Evolutionary conservation across 2,329 filamentous ascomycete genomes (phyloP).

Genomic region (Colletotrichum tropicicola): DNA sequence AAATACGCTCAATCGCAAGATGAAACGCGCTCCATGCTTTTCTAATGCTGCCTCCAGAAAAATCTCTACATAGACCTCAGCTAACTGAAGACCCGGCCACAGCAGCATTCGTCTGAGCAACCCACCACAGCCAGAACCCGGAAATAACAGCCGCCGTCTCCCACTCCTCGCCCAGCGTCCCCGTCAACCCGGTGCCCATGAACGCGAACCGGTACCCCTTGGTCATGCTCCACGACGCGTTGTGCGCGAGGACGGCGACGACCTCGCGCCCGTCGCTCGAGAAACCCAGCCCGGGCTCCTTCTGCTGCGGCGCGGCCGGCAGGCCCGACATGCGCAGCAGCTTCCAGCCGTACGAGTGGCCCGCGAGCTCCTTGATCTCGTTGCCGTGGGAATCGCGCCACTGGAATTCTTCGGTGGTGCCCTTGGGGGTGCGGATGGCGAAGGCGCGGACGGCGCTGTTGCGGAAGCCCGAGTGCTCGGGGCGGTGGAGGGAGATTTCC

Average conservation of each 20-base stretch:
- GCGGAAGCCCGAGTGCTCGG: neutral
- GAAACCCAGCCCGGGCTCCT: constrained; percentile 1
- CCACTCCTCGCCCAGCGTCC: constrained; percentile 25
- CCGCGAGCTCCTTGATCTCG: constrained; percentile 25
- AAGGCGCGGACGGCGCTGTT: neutral
- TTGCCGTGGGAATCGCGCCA: constrained; percentile 24
- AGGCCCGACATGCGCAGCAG: constrained; percentile 20
- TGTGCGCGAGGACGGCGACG: constrained; percentile 29
- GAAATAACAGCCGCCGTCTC: constrained; percentile 7
- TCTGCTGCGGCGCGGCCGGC: neutral
- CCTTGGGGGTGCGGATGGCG: neutral
- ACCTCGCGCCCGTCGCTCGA: constrained; percentile 31
- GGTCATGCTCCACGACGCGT: constrained; percentile 25
- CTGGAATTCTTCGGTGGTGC: constrained; percentile 17
- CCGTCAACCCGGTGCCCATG: constrained; percentile 28
- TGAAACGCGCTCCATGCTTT: too few species aligned
- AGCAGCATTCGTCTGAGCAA: neutral
- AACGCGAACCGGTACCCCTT: constrained; percentile 24
- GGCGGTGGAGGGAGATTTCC: neutral
- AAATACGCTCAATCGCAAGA: too few species aligned
- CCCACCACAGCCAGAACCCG: constrained; percentile 21
- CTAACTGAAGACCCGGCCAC: neutral
- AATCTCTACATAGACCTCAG: too few species aligned
- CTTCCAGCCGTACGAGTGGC: constrained; percentile 28
- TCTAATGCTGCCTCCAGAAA: too few species aligned